Evolutionary conservation across 2,329 filamentous ascomycete species (phyloP).

Genomic region (Penicillium palitans): DNA sequence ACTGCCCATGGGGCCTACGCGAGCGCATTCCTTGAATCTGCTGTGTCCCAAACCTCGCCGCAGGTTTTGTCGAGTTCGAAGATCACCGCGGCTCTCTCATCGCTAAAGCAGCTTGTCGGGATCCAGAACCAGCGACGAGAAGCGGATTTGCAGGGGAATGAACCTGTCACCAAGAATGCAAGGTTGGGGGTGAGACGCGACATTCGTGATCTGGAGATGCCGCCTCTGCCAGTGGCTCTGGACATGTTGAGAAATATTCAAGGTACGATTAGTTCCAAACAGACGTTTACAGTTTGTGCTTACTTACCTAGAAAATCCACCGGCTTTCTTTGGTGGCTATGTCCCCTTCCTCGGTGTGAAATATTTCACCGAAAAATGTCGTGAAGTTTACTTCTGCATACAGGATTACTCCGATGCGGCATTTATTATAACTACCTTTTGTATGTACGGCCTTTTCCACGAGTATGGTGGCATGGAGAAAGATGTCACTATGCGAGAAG

Average conservation of each 20-base stretch:
- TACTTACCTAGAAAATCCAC: conserved; percentile 21
- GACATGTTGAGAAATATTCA: conserved; percentile 35
- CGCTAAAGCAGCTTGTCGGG: conserved; percentile 41
- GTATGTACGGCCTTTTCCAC: conserved; percentile 41
- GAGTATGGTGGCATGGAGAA: conserved; percentile 30
- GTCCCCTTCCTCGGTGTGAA: conserved; percentile 38
- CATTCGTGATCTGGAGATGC: conserved; percentile 39
- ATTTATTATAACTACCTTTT: conserved; percentile 43
- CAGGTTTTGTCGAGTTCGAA: conserved; percentile 39
- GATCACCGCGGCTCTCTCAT: conserved; percentile 40
- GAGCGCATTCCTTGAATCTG: conserved; percentile 45
- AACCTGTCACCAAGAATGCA: conserved; percentile 28
- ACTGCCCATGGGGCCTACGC: conserved; percentile 51
- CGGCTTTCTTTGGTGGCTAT: conserved; percentile 28
- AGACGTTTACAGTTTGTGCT: not conserved
- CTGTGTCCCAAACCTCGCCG: conserved; percentile 37
- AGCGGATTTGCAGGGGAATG: conserved; percentile 27
- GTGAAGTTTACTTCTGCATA: conserved; percentile 45
- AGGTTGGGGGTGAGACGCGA: conserved; percentile 26
- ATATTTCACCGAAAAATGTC: conserved; percentile 42
- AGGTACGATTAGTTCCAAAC: conserved; percentile 24
- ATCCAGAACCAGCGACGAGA: conserved; percentile 35
- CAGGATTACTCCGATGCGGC: conserved; percentile 44
- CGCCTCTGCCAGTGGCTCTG: conserved; percentile 38
- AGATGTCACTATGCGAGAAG: conserved; percentile 23